A percentile compares a stretch with the other conserved stretches of the same genome.
Evolutionary conservation across 768 basidiomycete species (phyloP).

Genomic region (Podaxis pistillaris): DNA sequence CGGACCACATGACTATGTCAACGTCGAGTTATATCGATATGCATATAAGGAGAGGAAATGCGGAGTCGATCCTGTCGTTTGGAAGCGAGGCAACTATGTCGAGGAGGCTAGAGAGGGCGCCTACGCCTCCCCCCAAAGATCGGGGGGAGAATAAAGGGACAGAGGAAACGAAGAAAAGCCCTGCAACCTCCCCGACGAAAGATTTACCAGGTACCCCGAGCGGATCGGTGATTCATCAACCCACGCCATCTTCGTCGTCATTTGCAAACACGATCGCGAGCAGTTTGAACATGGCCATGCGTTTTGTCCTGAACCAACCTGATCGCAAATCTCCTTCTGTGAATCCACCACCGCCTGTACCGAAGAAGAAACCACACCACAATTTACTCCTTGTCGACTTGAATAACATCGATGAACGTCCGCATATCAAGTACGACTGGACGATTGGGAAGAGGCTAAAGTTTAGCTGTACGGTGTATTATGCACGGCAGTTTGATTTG

Average conservation of each 20-base stretch:
- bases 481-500: conserved; percentile 75
- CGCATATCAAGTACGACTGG: conserved; percentile 84
- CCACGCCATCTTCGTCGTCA: conserved; percentile 33
- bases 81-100: conserved; percentile 39
- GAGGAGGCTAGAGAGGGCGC: conserved; percentile 33
- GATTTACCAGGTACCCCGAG: conserved; percentile 10
- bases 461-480: conserved; percentile 82
- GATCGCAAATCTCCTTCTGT: conserved; percentile 30
- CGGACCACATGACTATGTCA: conserved; percentile 9
- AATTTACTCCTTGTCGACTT: conserved; percentile 44
- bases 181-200: conserved; percentile 2
- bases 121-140: conserved; percentile 25
- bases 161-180: conserved; percentile 15
- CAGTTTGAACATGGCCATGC: conserved; percentile 57
- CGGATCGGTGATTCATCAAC: conserved; percentile 13
- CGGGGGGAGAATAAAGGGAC: conserved; percentile 1
- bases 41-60: conserved; percentile 30
- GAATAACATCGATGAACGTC: conserved; percentile 59
- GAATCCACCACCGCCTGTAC: conserved; percentile 26
- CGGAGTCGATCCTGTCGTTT: conserved; percentile 38
- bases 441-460: conserved; percentile 71
- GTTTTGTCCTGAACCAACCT: conserved; percentile 45
- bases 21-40: conserved; percentile 29
- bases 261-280: conserved; percentile 48
- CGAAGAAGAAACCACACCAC: conserved; percentile 40